Evolutionary conservation across 2,329 filamentous ascomycete genomes (phyloP).

Genomic region (Mariannaea elegans): DNA sequence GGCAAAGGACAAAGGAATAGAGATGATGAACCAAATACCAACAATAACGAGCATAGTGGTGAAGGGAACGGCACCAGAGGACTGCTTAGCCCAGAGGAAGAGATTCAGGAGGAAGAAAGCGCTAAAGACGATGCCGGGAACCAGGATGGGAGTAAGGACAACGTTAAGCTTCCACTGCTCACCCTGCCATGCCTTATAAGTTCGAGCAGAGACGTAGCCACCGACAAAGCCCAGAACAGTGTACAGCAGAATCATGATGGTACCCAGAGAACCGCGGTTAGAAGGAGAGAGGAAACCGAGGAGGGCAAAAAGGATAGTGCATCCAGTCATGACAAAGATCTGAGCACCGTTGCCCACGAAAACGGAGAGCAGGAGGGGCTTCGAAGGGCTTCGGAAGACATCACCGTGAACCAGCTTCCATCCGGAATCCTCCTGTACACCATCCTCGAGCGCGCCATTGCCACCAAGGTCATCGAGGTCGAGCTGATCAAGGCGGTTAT

Average conservation of each 20-base stretch:
- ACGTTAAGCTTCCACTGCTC: constrained; percentile 97
- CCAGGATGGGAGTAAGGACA: constrained; percentile 81
- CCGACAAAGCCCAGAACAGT: constrained; percentile 92
- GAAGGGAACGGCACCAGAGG: constrained; percentile 94
- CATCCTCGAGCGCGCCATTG: constrained; percentile 83
- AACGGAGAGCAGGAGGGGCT: constrained; percentile 84
- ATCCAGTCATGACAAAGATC: constrained; percentile 96
- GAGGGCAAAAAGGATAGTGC: constrained; percentile 92
- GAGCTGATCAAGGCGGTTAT: constrained; percentile 93
- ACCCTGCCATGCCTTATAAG: constrained; percentile 95
- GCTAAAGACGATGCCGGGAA: constrained; percentile 86
- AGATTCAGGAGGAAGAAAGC: constrained; percentile 95
- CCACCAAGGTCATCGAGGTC: constrained; percentile 89
- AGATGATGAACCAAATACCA: constrained; percentile 96
- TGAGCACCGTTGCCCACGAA: constrained; percentile 94
- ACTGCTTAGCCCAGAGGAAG: constrained; percentile 93
- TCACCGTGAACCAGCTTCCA: constrained; percentile 99
- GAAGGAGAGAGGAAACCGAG: constrained; percentile 95
- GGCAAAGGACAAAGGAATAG: constrained; percentile 86
- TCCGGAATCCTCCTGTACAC: constrained; percentile 95
- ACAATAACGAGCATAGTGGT: constrained; percentile 96
- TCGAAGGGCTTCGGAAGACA: constrained; percentile 88
- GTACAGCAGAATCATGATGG: constrained; percentile 92
- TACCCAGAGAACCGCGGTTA: constrained; percentile 92
- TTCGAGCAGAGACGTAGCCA: constrained; percentile 86